Evolutionary conservation across 2,329 filamentous ascomycete genomes (phyloP).

Genomic region (Neofusicoccum sp.): DNA sequence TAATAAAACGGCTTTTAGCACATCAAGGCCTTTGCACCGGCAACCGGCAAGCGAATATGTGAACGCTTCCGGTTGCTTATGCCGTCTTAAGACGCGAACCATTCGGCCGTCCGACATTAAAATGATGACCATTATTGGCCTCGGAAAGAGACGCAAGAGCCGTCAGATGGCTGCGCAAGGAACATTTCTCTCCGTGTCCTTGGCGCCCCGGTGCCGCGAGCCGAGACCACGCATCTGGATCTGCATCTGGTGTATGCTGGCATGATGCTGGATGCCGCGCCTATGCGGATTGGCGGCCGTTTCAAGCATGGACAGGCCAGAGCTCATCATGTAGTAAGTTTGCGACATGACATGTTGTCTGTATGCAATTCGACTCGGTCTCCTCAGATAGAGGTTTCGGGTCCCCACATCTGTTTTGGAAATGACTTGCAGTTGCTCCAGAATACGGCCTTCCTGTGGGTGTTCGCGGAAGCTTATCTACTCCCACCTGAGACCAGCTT

Average conservation of each 20-base stretch:
- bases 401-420: conserved; percentile 4
- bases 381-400: conserved; percentile 7
- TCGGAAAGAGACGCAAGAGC: not conserved
- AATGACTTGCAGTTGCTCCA: not conserved
- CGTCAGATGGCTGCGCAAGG: not conserved
- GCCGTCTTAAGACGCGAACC: not conserved
- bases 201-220: not conserved
- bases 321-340: not conserved
- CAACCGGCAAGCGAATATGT: not conserved
- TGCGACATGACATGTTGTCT: not conserved
- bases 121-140: not conserved
- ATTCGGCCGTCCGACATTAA: not conserved
- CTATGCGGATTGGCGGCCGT: not conserved
- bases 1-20: not conserved
- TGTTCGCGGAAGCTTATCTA: not conserved
- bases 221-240: not conserved
- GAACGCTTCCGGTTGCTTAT: not conserved
- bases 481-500: not conserved
- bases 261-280: conserved; percentile 8
- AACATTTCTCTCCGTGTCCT: not conserved
- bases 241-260: not conserved
- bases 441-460: not conserved
- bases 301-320: not conserved
- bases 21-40: not conserved
- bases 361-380: not conserved